Evolutionary conservation across 2,329 filamentous ascomycete genomes (phyloP).

Genomic region (Xylariaceae sp.): DNA sequence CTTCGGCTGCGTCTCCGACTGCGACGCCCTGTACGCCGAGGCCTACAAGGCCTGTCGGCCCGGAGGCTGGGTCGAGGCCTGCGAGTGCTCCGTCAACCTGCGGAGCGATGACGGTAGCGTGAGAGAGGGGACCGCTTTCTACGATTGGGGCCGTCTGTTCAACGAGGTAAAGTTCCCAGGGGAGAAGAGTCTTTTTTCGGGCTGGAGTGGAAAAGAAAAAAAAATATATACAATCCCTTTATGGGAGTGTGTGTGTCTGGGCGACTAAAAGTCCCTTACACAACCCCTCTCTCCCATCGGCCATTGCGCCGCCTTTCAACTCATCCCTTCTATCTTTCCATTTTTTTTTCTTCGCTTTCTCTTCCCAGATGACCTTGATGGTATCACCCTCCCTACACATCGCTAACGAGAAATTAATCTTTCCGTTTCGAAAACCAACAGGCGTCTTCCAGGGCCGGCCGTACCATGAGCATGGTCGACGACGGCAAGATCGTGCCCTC

Average conservation of each 20-base stretch:
- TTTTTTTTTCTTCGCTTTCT: neutral
- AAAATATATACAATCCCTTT: too few species aligned
- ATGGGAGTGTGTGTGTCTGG: too few species aligned
- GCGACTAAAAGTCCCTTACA: too few species aligned
- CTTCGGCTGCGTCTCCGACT: constrained; percentile 48
- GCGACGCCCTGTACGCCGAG: constrained; percentile 44
- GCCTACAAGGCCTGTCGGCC: constrained; percentile 46
- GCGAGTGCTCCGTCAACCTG: constrained; percentile 17
- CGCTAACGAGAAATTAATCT: too few species aligned
- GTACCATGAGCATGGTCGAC: constrained; percentile 45
- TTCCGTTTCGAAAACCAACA: neutral
- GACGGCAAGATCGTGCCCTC: constrained; percentile 45
- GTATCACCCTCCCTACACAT: too few species aligned
- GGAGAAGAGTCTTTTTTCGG: neutral
- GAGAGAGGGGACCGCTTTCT: constrained; percentile 14
- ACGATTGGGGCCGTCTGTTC: constrained; percentile 27
- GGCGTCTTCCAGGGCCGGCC: constrained; percentile 30
- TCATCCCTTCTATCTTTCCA: too few species aligned
- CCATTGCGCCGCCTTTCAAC: too few species aligned
- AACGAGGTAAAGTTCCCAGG: constrained; percentile 36
- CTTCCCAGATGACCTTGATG: too few species aligned
- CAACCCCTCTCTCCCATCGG: too few species aligned
- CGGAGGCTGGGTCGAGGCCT: constrained; percentile 30
- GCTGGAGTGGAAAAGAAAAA: too few species aligned
- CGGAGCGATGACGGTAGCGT: constrained; percentile 19